A percentile compares a stretch with the other conserved stretches of the same genome.
Conservation (phyloP, 1,284 basidiomycete genomes). For the Apiotrichum sp. region DNA sequence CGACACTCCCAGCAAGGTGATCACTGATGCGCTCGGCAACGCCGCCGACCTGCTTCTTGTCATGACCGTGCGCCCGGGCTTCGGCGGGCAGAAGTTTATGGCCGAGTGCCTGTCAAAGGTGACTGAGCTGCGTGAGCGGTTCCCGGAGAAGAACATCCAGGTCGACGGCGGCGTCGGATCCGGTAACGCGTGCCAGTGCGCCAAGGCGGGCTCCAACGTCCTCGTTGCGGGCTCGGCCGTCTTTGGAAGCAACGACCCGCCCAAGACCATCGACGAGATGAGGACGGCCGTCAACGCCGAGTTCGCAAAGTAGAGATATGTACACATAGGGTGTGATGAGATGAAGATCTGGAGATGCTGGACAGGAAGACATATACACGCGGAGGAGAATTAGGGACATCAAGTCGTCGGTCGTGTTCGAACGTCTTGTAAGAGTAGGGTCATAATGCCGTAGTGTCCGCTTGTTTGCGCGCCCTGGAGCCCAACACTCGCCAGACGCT, state of each 20-base stretch:
- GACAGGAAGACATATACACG: no score
- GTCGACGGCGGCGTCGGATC: conserved; percentile 96
- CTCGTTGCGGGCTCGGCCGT: conserved; percentile 97
- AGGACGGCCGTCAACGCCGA: conserved; percentile 64
- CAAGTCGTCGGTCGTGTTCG: no score
- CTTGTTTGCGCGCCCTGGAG: no score
- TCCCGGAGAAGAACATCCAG: conserved; percentile 82
- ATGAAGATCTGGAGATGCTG: no score
- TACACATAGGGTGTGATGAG: no score
- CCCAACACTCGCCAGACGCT: no score
- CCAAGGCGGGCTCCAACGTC: conserved; percentile 91
- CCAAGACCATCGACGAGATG: conserved; percentile 66
- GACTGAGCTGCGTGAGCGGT: conserved; percentile 80
- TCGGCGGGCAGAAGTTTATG: conserved; percentile 95
- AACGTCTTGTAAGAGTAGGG: no score
- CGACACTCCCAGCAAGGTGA: conserved; percentile 75
- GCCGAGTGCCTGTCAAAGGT: conserved; percentile 76
- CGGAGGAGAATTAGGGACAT: no score
- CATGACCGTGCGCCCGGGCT: conserved; percentile 93
- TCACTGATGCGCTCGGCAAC: conserved; percentile 72
- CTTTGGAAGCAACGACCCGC: conserved; percentile 74
- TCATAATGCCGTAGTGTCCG: no score
- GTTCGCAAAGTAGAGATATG: conserved; percentile 3
- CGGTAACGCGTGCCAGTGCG: conserved; percentile 81
- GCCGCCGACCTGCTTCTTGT: conserved; percentile 89